Percentiles rank a stretch among this genome's conserved stretches.
phyloP scores from a whole-genome alignment of 371 early-diverging fungal species.

The Ordospora colligata region DNA sequence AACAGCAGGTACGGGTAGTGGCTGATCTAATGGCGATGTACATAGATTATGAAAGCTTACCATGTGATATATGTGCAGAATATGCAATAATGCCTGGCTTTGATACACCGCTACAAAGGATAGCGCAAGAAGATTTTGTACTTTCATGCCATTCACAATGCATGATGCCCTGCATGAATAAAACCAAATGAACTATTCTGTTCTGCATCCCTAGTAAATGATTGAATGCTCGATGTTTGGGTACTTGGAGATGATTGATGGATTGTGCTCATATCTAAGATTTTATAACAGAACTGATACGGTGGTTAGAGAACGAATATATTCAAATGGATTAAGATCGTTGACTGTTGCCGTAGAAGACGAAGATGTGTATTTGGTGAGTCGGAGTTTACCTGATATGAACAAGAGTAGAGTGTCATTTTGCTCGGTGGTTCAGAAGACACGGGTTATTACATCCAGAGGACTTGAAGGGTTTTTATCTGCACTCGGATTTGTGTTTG shows the following conservation, averaged over 20 bases:
- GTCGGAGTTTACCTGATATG: background rate
- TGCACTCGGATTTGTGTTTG: background rate
- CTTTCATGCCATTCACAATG: background rate
- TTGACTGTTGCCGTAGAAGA: background rate
- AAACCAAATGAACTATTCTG: background rate
- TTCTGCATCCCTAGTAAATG: background rate
- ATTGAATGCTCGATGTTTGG: conserved; percentile 4
- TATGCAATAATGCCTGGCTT: background rate
- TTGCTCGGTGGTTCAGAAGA: background rate
- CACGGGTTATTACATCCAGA: background rate
- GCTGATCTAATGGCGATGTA: background rate
- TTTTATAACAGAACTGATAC: background rate
- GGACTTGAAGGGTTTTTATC: background rate
- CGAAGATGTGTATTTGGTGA: background rate
- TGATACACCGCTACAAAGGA: background rate
- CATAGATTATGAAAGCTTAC: background rate
- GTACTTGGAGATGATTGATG: background rate
- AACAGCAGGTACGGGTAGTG: background rate
- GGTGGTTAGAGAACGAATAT: background rate
- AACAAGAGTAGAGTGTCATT: conserved; percentile 1
- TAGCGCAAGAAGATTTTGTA: background rate
- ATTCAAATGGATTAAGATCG: background rate
- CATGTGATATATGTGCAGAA: background rate
- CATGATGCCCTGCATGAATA: background rate
- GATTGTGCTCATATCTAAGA: background rate